A percentile compares a stretch with the other conserved stretches of the same genome.
Evolutionary conservation across 2,329 filamentous ascomycete genomes (phyloP).

Genomic region (Hymenoscyphus linearis): DNA sequence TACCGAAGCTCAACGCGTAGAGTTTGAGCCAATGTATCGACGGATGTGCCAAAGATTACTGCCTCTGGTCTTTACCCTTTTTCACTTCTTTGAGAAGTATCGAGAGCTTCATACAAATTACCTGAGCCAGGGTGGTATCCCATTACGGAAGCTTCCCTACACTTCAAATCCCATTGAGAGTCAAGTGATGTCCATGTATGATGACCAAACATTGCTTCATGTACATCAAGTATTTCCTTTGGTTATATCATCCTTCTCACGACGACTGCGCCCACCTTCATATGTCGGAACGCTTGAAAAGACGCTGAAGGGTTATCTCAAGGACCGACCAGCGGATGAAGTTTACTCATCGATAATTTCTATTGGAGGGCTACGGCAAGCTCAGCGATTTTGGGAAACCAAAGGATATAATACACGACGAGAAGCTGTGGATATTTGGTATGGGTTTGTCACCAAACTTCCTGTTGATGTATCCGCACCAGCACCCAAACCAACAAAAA

Average conservation of each 20-base stretch:
- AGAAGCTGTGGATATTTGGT: conserved; percentile 56
- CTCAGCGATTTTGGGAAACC: conserved; percentile 60
- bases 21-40: conserved; percentile 56
- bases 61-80: conserved; percentile 58
- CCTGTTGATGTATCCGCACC: conserved; percentile 28
- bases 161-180: conserved; percentile 58
- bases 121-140: conserved; percentile 45
- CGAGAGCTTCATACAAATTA: conserved; percentile 53
- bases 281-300: conserved; percentile 59
- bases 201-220: conserved; percentile 55
- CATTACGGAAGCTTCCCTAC: conserved; percentile 48
- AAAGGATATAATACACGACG: conserved; percentile 59
- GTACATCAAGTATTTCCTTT: conserved; percentile 62
- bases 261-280: conserved; percentile 56
- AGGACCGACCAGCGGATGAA: conserved; percentile 57
- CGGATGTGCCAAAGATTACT: conserved; percentile 61
- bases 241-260: conserved; percentile 59
- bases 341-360: conserved; percentile 56
- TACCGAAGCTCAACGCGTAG: conserved; percentile 47
- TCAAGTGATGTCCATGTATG: conserved; percentile 59
- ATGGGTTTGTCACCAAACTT: conserved; percentile 45
- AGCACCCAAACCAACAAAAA: conserved; percentile 42
- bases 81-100: conserved; percentile 64
- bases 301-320: conserved; percentile 57
- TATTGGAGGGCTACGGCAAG: conserved; percentile 56